A percentile compares a stretch with the other conserved stretches of the same genome.
phyloP scores from a whole-genome alignment of 2,329 filamentous ascomycete species.

The Colletotrichum spinosum region DNA sequence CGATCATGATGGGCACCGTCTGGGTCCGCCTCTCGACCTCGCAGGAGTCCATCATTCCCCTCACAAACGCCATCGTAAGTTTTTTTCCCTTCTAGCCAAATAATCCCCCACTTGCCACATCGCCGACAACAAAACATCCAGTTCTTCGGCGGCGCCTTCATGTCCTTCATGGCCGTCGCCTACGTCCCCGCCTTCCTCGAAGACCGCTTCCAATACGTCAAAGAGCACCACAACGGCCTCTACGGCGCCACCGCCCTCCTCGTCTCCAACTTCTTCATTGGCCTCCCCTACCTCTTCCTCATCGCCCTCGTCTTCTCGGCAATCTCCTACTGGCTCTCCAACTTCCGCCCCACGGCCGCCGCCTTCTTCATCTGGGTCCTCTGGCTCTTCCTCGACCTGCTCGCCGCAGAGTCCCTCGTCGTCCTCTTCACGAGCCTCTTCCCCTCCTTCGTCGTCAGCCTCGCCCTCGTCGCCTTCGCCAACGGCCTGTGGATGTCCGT shows the following conservation, averaged over 20 bases:
- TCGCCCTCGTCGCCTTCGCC: constrained; percentile 84
- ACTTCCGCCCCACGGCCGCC: constrained; percentile 73
- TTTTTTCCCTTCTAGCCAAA: not conserved
- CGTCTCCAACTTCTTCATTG: constrained; percentile 84
- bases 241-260: constrained; percentile 81
- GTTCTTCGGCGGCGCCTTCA: constrained; percentile 79
- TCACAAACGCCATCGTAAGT: constrained; percentile 77
- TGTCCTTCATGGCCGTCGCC: constrained; percentile 85
- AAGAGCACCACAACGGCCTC: constrained; percentile 85
- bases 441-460: constrained; percentile 82
- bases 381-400: constrained; percentile 87
- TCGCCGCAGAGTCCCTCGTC: constrained; percentile 85
- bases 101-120: not conserved
- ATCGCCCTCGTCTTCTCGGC: constrained; percentile 81
- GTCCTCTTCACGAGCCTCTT: constrained; percentile 80
- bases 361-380: constrained; percentile 84
- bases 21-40: constrained; percentile 78
- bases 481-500: constrained; percentile 94
- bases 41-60: constrained; percentile 82
- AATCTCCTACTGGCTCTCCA: constrained; percentile 83
- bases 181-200: constrained; percentile 89
- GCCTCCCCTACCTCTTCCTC: constrained; percentile 83
- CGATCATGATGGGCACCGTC: constrained; percentile 89
- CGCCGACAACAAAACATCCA: not conserved
- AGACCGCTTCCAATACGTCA: constrained; percentile 77